These are phyloP conservation scores for Nicotiana tomentosiformis DNA, from an alignment of 257 asterid species.

Conservation along the genomic window DNA sequence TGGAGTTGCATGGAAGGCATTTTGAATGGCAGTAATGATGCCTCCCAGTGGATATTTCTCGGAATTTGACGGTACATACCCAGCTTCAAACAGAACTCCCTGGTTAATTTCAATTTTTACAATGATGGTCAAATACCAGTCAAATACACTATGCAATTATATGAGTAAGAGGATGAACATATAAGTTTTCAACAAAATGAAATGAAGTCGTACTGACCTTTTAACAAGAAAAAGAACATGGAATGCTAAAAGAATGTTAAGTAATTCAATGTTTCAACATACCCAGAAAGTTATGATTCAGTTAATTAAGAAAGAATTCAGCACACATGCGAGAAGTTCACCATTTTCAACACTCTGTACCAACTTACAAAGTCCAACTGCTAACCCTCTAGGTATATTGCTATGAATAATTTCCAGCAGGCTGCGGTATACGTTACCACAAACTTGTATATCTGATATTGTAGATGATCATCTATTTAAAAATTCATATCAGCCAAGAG, in stretches of 20 bases:
- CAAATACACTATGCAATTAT: background rate
- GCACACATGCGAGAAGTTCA: background rate
- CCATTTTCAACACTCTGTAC: background rate
- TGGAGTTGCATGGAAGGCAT: constrained; percentile 77
- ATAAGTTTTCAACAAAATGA: background rate
- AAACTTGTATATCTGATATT: background rate
- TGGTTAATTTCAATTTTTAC: constrained; percentile 18
- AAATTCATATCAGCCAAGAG: background rate
- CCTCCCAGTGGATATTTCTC: constrained; percentile 88
- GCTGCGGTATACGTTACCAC: background rate
- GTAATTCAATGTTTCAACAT: background rate
- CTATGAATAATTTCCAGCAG: background rate
- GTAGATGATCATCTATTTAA: background rate
- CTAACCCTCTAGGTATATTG: background rate
- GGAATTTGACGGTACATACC: constrained; percentile 80
- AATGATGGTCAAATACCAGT: background rate
- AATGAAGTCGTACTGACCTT: background rate
- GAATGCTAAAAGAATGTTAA: background rate
- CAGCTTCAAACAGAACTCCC: constrained; percentile 68
- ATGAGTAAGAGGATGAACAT: background rate
- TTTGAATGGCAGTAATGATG: constrained; percentile 70
- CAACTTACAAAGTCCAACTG: background rate
- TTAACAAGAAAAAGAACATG: background rate
- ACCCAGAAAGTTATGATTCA: background rate
- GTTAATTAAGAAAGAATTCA: background rate